Percentiles rank a stretch among this genome's conserved stretches.
phyloP scores from a whole-genome alignment of 2,329 filamentous ascomycete species.

The Xylaria sp. region DNA sequence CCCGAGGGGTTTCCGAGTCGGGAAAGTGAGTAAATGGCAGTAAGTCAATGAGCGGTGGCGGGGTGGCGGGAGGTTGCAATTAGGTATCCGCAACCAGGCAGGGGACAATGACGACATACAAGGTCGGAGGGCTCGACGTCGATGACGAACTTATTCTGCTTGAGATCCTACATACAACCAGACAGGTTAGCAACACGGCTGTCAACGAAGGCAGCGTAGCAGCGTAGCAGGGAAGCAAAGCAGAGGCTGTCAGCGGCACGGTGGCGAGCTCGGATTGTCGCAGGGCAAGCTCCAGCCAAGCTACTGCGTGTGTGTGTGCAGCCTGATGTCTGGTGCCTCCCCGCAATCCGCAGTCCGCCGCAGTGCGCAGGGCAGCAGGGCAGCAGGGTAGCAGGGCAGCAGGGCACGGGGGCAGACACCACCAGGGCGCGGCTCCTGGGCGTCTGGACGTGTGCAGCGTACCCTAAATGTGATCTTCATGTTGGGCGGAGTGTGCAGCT shows the following conservation, averaged over 20 bases:
- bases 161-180: constrained; percentile 77
- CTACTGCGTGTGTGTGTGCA: constrained; percentile 32
- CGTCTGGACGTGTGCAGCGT: constrained; percentile 44
- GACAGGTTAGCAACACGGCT: constrained; percentile 23
- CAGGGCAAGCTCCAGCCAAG: constrained; percentile 36
- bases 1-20: constrained; percentile 13
- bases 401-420: not conserved
- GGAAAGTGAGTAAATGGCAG: constrained; percentile 7
- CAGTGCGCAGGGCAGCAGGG: not conserved
- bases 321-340: constrained; percentile 35
- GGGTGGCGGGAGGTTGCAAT: constrained; percentile 21
- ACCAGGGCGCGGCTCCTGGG: constrained; percentile 2
- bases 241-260: too few species aligned
- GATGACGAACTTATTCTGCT: constrained; percentile 98
- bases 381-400: not conserved
- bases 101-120: constrained; percentile 67
- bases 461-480: constrained; percentile 79
- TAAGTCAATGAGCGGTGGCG: not conserved
- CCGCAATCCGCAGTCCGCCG: constrained; percentile 20
- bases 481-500: constrained; percentile 52
- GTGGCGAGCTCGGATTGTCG: constrained; percentile 32
- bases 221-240: too few species aligned
- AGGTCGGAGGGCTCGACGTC: constrained; percentile 93
- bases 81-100: constrained; percentile 25
- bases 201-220: too few species aligned